Percentiles rank a stretch among this genome's conserved stretches.
Conservation (phyloP, 352 stramenopile genomes). For the Pythium sukuiense region DNA sequence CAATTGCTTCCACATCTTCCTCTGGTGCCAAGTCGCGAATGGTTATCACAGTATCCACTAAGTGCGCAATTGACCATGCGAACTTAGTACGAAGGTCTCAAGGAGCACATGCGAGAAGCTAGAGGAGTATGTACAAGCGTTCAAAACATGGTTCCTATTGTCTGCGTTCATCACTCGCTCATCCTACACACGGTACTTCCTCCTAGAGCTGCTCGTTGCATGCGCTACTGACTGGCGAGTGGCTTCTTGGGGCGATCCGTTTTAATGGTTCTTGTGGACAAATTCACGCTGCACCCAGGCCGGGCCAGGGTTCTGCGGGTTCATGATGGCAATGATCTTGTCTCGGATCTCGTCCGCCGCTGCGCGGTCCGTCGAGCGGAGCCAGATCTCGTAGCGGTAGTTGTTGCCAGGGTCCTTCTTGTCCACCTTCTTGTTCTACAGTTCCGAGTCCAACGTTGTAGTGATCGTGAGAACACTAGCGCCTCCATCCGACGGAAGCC, state of each 20-base stretch:
- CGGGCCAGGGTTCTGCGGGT: conserved; percentile 48
- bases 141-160: conserved; percentile 6
- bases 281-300: conserved; percentile 64
- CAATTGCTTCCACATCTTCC: conserved; percentile 63
- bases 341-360: conserved; percentile 76
- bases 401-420: conserved; percentile 77
- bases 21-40: neutral
- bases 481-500: no score
- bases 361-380: conserved; percentile 57
- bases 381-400: conserved; percentile 87
- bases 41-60: conserved; percentile 7
- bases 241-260: neutral
- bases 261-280: conserved; percentile 83
- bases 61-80: conserved; percentile 1
- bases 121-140: neutral
- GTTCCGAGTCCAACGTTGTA: neutral
- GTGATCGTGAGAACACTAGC: neutral
- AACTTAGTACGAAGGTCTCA: conserved; percentile 4
- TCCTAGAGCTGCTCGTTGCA: neutral
- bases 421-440: conserved; percentile 84
- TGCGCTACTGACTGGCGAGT: neutral
- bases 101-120: no score
- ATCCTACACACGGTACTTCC: neutral
- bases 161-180: conserved; percentile 4
- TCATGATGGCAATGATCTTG: conserved; percentile 68